Evolutionary conservation across 208 protist species (phyloP), one percentile per base, ranked within the genome.

Genomic region (Leishmania martiniquensis): DNA sequence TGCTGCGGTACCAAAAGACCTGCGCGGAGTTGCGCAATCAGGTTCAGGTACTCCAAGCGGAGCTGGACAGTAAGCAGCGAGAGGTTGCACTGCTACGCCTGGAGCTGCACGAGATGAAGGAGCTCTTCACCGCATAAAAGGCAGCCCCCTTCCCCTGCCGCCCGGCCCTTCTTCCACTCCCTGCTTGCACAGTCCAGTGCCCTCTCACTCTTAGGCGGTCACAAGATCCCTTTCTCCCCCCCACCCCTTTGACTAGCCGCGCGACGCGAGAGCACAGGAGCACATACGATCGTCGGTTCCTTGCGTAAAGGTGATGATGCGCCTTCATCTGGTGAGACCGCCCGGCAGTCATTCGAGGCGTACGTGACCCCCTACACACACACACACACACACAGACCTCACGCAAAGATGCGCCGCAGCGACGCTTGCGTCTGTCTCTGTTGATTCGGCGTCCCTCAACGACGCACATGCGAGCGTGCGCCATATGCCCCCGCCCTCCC

Each of bases 41-140:
- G 51, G 82, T 96, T 39, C 85, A 88, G 0, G 55, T 88, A 12
- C 80, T 91, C 32, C 78, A 89, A 45, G 77, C 81, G 9, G 76
- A 89, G 63, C 75, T 94, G 44, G 89, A 96, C 55, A 66, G 75
- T 2, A 91, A 95, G 62, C 65, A 86, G 60, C 87, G 88, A 7
- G 91, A 95, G 75, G 66, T 87, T 34, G 86, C 89, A 7, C 83
- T 94, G 80, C 67, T 96, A 60, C 91, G 93, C 0, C 54, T 90
- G 22, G 89, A 96, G 75, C 76, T 96, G 15, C 75, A 93, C 13
- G 83, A 93, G 44, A 82, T 92, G 69, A 81, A 88, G 10, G 77
- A 88, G 6, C 60, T 82, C 20, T 80, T 75, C 71, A 76, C 75
- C 9, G 66, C 66, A 29, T 76, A 62, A 60, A 74, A 57, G 29